Evolutionary conservation across 2,329 filamentous ascomycete genomes (phyloP).

Genomic region (Paecilomyces fulvus): DNA sequence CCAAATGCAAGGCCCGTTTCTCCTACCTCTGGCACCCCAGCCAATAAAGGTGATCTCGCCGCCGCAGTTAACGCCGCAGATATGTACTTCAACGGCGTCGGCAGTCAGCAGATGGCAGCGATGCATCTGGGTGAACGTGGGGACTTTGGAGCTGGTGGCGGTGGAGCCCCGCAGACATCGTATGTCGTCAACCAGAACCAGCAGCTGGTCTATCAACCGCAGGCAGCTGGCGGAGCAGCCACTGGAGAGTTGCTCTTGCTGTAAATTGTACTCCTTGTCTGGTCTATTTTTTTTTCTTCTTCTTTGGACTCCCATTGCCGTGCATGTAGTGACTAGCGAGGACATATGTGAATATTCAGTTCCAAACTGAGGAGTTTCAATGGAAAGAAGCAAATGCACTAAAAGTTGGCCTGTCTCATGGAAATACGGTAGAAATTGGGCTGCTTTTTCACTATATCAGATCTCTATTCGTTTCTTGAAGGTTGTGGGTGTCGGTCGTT

Average conservation of each 20-base stretch:
- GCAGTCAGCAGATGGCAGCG: slow-evolving; percentile 62
- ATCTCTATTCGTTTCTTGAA: not conserved
- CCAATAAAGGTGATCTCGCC: slow-evolving; percentile 45
- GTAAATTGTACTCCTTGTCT: slow-evolving; percentile 23
- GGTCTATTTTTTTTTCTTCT: not conserved
- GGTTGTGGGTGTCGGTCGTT: not conserved
- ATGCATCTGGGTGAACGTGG: slow-evolving; percentile 60
- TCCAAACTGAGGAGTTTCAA: not conserved
- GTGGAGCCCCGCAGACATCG: slow-evolving; percentile 40
- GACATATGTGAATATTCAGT: not conserved
- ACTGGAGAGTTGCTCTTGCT: slow-evolving; percentile 66
- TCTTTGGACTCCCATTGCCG: not conserved
- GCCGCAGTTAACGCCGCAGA: slow-evolving; percentile 78
- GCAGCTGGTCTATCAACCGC: slow-evolving; percentile 65
- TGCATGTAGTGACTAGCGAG: not conserved
- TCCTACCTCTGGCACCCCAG: slow-evolving; percentile 33
- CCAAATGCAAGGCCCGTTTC: slow-evolving; percentile 26
- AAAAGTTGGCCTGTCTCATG: not conserved
- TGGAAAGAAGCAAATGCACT: not conserved
- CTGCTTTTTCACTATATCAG: not conserved
- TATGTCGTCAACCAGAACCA: slow-evolving; percentile 75
- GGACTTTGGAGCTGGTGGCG: slow-evolving; percentile 57
- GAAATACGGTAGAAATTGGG: not conserved
- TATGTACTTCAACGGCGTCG: slow-evolving; percentile 77
- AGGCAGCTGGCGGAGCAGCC: slow-evolving; percentile 52